Evolutionary conservation across 2,329 filamentous ascomycete genomes (phyloP), one percentile per base, ranked within the genome.

Genomic region (Bipolaris sorokiniana): DNA sequence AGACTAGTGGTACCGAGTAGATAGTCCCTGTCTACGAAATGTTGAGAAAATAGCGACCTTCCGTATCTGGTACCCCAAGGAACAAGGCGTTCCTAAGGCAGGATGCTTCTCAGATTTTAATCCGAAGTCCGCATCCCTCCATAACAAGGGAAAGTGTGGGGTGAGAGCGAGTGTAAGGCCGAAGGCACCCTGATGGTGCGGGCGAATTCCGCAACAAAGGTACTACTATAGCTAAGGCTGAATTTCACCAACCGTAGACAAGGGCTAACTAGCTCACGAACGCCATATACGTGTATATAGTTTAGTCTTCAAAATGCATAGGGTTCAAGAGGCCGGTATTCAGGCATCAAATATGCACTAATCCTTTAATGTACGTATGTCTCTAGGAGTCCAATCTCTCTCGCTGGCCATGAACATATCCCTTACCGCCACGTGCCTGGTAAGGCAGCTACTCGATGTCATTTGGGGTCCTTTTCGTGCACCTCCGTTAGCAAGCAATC

Each of bases 361-460:
- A 33, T 20, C 46, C 3, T 18, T 54, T 23, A 45, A n/a, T 50
- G 37, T 11, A 44, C 48, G 34, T 13, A 11, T 10, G 28, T 45
- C 51, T 16, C 45, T 44, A 13, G 50, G 31, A 20, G 74, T 73
- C 74, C 77, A 79, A 38, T 77, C 67, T 45, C 67, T 70, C 33
- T 75, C 70, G 6, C 67, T 68, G 44, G 77, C 77, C 66, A 74
- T 77, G 64, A 77, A 79, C 61, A 78, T 67, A 40, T 78, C 75
- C 34, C 75, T 69, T 11, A 75, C 68, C 5, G 61, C 56, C 18
- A 68, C 20, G 61, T 78, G 76, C 31, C 64, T 69, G 23, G 54
- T 59, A 10, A 76, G 66, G 62, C 75, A 77, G 26, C 62, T 68
- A 51, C 67, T 69, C n/a, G 65, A 59, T 40, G 51, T 65, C 15